Evolutionary conservation across 139 green algal species (phyloP), one percentile per base, ranked within the genome.

Genomic region (Marvania coccoides): DNA sequence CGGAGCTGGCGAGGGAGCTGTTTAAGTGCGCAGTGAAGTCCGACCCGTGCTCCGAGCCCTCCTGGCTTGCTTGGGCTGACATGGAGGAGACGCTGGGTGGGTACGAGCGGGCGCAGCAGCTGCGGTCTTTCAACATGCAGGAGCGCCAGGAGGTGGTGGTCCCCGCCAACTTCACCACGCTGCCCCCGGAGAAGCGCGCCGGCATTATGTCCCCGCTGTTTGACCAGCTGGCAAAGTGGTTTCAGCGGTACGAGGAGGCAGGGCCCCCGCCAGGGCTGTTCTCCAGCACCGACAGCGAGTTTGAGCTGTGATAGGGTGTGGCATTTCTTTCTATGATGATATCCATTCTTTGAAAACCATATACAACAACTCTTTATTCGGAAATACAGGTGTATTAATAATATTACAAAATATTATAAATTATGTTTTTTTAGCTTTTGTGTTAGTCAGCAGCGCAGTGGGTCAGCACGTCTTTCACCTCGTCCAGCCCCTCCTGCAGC

Each of bases 11-110:
- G 2, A 77, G 92, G 13, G 78, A 93, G 79, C 82, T 98, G 15
- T 98, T 94, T 80, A 95, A 95, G 72, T 91, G 85, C 26, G 91
- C 88, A 0, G 65, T 97, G 4, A 88, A 88, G 57, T 86, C 77
- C n/a, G 81, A 93, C 81, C 80, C 90, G 26, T 77, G 81, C 40
- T 85, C 73, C 55, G 79, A 92, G 61, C 62, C 61, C 1, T 77
- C 76, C 12, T 95, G 87, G 89, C 54, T 69, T 61, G 81, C 87
- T 3, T 98, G 93, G 93, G 85, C 92, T 1, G 24, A 64, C 14
- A 88, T 98, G 89, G 93, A 98, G 80, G 83, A 92, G 63, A 64
- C 83, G 13, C 37, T 83, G 34, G 93, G 88, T n/a, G 71, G 82
- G 34, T 28, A 85, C 2, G 66, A 89, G 54, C 78, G 86, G 6